A percentile compares a stretch with the other conserved stretches of the same genome.
Evolutionary conservation across 176 grass and related monocot species (phyloP).

Genomic region (Themeda triandra): DNA sequence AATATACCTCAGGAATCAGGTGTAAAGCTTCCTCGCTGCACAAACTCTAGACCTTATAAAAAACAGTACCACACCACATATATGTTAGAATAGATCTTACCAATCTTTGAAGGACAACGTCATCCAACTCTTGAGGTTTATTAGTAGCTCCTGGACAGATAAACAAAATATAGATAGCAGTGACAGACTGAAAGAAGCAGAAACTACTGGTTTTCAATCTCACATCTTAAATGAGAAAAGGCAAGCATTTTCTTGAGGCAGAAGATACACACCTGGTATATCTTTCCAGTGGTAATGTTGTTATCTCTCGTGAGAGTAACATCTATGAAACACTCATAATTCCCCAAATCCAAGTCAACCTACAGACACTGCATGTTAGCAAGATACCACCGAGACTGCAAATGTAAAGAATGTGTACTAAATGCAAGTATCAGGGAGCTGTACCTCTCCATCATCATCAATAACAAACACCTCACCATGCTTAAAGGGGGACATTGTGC

Average conservation of each 20-base stretch:
- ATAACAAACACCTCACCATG: slow-evolving; percentile 99
- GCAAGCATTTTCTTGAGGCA: neutral
- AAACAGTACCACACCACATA: too few species aligned
- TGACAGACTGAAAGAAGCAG: slow-evolving; percentile 59
- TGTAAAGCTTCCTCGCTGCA: too few species aligned
- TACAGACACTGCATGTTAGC: slow-evolving; percentile 26
- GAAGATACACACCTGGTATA: slow-evolving; percentile 73
- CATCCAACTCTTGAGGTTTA: too few species aligned
- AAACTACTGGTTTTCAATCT: slow-evolving; percentile 6
- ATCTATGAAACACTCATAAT: slow-evolving; percentile 97
- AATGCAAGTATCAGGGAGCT: neutral
- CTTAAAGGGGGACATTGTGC: slow-evolving; percentile 96
- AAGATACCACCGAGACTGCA: slow-evolving; percentile 13
- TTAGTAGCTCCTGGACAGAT: too few species aligned
- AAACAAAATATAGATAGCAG: too few species aligned
- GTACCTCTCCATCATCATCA: slow-evolving; percentile 94
- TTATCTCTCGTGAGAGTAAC: slow-evolving; percentile 81
- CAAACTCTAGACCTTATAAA: too few species aligned
- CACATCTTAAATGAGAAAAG: slow-evolving; percentile 16
- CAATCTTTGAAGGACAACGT: too few species aligned
- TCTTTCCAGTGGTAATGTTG: slow-evolving; percentile 97
- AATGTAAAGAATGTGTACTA: neutral
- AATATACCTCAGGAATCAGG: too few species aligned
- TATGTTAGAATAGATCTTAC: too few species aligned
- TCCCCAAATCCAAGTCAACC: slow-evolving; percentile 97